These are phyloP conservation scores for Colletotrichum gloeosporioides DNA, from an alignment of 2,329 filamentous ascomycete species.

Conservation along the genomic window DNA sequence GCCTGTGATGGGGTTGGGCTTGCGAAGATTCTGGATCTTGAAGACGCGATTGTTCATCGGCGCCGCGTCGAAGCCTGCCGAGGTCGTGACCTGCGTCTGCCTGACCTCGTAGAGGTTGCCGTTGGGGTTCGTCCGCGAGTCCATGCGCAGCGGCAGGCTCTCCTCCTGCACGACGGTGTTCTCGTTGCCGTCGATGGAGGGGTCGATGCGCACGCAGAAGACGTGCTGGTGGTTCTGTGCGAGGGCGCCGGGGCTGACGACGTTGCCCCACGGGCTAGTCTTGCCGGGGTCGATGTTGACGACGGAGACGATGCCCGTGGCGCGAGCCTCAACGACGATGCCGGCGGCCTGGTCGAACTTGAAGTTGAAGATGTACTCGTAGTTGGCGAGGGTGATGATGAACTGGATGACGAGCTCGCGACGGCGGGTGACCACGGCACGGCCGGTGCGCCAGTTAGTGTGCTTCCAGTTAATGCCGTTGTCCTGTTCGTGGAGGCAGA, in stretches of 20 bases:
- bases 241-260: slow-evolving; percentile 57
- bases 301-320: slow-evolving; percentile 46
- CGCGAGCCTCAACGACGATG: slow-evolving; percentile 23
- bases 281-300: slow-evolving; percentile 53
- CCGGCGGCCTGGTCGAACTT: slow-evolving; percentile 55
- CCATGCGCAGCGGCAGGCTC: slow-evolving; percentile 55
- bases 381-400: slow-evolving; percentile 64
- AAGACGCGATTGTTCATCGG: slow-evolving; percentile 41
- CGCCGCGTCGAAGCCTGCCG: slow-evolving; percentile 46
- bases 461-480: slow-evolving; percentile 24
- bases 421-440: slow-evolving; percentile 54
- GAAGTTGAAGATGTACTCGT: slow-evolving; percentile 50
- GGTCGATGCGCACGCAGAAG: slow-evolving; percentile 59
- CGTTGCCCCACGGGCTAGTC: slow-evolving; percentile 50
- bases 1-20: slow-evolving; percentile 36
- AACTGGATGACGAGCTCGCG: slow-evolving; percentile 60
- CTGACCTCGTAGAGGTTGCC: slow-evolving; percentile 49
- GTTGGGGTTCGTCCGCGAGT: slow-evolving; percentile 49
- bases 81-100: slow-evolving; percentile 47
- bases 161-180: slow-evolving; percentile 62
- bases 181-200: slow-evolving; percentile 57
- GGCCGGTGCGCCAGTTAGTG: slow-evolving; percentile 60
- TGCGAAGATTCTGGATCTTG: slow-evolving; percentile 13
- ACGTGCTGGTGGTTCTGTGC: slow-evolving; percentile 66
- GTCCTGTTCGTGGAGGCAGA: slow-evolving; percentile 23